Evolutionary conservation across 2,329 filamentous ascomycete genomes (phyloP).

Genomic region (Diaporthe vaccinii): DNA sequence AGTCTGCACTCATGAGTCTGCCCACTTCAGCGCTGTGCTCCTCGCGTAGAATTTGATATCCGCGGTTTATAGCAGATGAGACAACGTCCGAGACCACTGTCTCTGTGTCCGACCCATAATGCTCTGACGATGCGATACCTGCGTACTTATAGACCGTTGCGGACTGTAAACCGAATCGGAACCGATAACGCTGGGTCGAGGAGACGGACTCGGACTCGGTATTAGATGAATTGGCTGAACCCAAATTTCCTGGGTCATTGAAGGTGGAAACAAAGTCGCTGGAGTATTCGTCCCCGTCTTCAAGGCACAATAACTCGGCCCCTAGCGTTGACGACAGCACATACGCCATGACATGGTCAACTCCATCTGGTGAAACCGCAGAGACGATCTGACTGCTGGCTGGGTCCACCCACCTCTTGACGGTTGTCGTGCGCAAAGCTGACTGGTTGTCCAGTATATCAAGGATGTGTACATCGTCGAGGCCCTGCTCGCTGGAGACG

Average conservation of each 20-base stretch:
- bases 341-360: conserved; percentile 28
- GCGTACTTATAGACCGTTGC: conserved; percentile 38
- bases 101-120: conserved; percentile 35
- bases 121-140: conserved; percentile 37
- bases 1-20: conserved; percentile 35
- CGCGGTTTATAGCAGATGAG: conserved; percentile 17
- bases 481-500: conserved; percentile 35
- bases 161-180: conserved; percentile 23
- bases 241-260: not conserved
- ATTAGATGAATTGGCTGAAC: conserved; percentile 7
- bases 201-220: not conserved
- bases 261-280: conserved; percentile 24
- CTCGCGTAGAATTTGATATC: conserved; percentile 15
- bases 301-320: not conserved
- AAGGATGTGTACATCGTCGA: conserved; percentile 34
- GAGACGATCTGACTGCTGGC: conserved; percentile 4
- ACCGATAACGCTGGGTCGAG: conserved; percentile 25
- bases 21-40: conserved; percentile 33
- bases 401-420: not conserved
- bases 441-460: conserved; percentile 34
- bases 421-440: conserved; percentile 36
- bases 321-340: conserved; percentile 29
- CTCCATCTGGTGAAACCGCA: conserved; percentile 32
- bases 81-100: conserved; percentile 12
- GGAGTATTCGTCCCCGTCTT: conserved; percentile 23